Evolutionary conservation across 2,329 filamentous ascomycete genomes (phyloP).

Genomic region (Hymenoscyphus fructigenus): DNA sequence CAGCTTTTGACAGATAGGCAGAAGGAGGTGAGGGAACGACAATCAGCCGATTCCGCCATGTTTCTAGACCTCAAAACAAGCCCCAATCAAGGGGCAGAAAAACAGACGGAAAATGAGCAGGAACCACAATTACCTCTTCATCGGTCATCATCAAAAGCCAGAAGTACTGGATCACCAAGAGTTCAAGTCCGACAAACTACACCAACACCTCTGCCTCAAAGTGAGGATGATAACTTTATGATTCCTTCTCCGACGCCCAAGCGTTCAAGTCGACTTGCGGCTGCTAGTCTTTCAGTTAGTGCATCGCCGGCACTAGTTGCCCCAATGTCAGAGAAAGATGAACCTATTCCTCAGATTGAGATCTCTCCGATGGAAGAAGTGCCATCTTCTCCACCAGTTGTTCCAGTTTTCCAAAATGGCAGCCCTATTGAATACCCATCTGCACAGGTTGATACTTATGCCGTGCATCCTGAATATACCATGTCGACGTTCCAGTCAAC

Average conservation of each 20-base stretch:
- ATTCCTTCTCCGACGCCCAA: conserved; percentile 58
- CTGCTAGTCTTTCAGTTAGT: conserved; percentile 46
- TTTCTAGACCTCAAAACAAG: conserved; percentile 68
- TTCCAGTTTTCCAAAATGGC: conserved; percentile 2
- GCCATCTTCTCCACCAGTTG: conserved; percentile 28
- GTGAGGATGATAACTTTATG: conserved; percentile 39
- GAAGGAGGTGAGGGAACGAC: conserved; percentile 72
- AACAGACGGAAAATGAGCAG: conserved; percentile 28
- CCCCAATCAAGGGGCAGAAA: conserved; percentile 33
- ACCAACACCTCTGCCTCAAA: conserved; percentile 25
- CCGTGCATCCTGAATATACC: conserved; percentile 14
- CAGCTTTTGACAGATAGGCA: conserved; percentile 78
- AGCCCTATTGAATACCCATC: conserved; percentile 19
- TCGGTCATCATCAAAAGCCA: conserved; percentile 26
- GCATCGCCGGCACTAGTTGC: conserved; percentile 59
- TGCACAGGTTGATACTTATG: conserved; percentile 27
- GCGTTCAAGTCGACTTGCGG: conserved; percentile 48
- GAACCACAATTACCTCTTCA: conserved; percentile 25
- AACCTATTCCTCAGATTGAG: conserved; percentile 40
- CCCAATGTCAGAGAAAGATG: conserved; percentile 47
- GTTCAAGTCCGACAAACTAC: conserved; percentile 25
- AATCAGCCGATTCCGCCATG: conserved; percentile 61
- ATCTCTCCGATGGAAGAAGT: conserved; percentile 13
- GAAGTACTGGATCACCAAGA: conserved; percentile 9
- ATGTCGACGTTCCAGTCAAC: conserved; percentile 25